Percentiles rank a stretch among this genome's conserved stretches.
Conservation (phyloP, 2,329 filamentous ascomycete genomes). For the Fusarium floridanum region DNA sequence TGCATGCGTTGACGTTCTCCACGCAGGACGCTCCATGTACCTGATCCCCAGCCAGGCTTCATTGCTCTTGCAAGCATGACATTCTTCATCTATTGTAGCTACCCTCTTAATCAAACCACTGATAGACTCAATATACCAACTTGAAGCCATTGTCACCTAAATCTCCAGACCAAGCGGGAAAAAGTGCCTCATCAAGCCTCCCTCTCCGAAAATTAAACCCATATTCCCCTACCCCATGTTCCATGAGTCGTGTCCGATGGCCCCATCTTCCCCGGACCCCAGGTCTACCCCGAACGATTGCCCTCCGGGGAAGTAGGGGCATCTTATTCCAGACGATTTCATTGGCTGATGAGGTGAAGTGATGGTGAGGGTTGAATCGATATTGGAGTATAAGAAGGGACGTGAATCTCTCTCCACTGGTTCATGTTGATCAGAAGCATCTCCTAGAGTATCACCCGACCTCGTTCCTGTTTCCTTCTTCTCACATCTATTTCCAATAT, state of each 20-base stretch:
- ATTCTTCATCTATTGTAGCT: not conserved
- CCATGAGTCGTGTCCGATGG: slow-evolving; percentile 1
- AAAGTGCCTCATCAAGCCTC: not conserved
- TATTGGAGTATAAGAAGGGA: slow-evolving; percentile 5
- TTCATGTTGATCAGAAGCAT: not conserved
- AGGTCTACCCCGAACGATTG: not conserved
- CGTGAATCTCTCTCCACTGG: not conserved
- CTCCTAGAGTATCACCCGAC: not conserved
- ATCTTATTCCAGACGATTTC: not conserved
- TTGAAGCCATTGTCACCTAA: not conserved
- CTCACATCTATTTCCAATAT: not conserved
- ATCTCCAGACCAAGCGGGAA: not conserved
- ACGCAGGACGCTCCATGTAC: not conserved
- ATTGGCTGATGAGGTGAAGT: not conserved
- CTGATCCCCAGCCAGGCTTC: not conserved
- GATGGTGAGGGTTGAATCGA: not conserved
- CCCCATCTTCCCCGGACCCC: slow-evolving; percentile 17
- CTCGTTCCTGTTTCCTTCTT: not conserved
- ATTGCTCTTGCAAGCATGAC: not conserved
- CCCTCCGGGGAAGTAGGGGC: not conserved
- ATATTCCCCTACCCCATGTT: not conserved
- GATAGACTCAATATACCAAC: not conserved
- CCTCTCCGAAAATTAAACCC: not conserved
- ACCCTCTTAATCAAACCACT: not conserved
- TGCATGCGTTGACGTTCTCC: not conserved